Evolutionary conservation across 1,284 basidiomycete species (phyloP), one percentile per base, ranked within the genome.

Genomic region (Cerioporus squamosus): DNA sequence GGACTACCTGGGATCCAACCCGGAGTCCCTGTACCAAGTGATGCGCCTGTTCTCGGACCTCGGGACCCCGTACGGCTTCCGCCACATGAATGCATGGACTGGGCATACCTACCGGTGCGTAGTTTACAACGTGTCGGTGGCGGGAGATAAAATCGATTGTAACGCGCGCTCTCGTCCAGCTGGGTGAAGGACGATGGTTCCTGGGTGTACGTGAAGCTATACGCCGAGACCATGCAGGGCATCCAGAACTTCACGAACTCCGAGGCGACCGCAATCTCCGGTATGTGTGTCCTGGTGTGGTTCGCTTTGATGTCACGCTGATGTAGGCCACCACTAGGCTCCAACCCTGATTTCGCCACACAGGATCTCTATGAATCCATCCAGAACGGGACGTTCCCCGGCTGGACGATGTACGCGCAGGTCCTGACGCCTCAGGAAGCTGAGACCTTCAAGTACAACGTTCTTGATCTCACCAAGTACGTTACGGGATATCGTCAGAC

Each of bases 1-100:
- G 92, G 94, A 97, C 74, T 97, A 95, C 72, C 83, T 95, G 51
- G 80, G 82, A 33, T 89, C 92, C 74, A 97, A 97, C 79, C 93
- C 94, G 29, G 94, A 97, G 78, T 89, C 90, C 1, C 84, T 93
- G 60, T 94, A 96, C 73, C 83, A 85, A 69, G 83, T 95, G 68
- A 85, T 94, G 86, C 90, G 91, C 62, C 82, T 94, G 60, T 93
- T 93, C 80, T 87, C 87, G 8, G 95, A 97, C 75, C 90, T 93
- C 68, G 95, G 95, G 51, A 95, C 92, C 53, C 94, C 95, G 10
- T 84, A 92, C 63, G 92, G 91, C 15, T 93, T 81, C 76, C 86
- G 91, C 72, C 79, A 87, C 65, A 82, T 88, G 85, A 87, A 97
- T 74, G 94, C 91, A 8, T 97, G 94, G 81, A 90, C 89, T 44